Evolutionary conservation across 164 flowering plant genomes (phyloP).

Genomic region (Protea cynaroides): DNA sequence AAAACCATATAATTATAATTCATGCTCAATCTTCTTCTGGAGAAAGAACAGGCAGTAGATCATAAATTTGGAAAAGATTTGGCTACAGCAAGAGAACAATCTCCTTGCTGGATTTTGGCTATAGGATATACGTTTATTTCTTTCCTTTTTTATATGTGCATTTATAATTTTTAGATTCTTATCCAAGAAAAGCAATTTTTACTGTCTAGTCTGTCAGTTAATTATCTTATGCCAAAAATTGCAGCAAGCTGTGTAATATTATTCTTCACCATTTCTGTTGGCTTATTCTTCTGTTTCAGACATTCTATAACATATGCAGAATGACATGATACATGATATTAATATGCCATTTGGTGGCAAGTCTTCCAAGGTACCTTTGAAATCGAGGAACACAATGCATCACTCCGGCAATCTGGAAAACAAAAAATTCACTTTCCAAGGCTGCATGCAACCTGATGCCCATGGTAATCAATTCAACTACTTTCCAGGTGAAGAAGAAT

Average conservation of each 20-base stretch:
- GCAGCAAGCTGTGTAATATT: neutral
- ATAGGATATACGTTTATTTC: neutral
- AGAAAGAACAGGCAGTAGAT: neutral
- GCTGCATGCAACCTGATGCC: slow-evolving; percentile 18
- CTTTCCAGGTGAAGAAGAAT: slow-evolving; percentile 19
- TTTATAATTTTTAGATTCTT: neutral
- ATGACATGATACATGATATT: slow-evolving; percentile 30
- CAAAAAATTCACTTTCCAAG: slow-evolving; percentile 12
- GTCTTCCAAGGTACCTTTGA: slow-evolving; percentile 20
- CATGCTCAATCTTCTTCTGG: neutral
- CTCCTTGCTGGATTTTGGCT: neutral
- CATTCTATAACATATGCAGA: slow-evolving; percentile 31
- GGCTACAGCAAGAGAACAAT: too few species aligned
- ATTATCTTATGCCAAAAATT: neutral
- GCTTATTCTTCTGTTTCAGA: neutral
- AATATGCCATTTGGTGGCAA: slow-evolving; percentile 21
- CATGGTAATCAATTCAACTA: slow-evolving; percentile 8
- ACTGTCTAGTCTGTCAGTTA: neutral
- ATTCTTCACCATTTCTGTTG: neutral
- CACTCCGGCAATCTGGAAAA: slow-evolving; percentile 16
- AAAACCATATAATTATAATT: neutral
- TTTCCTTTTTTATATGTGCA: neutral
- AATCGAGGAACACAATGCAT: slow-evolving; percentile 15
- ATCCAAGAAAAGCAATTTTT: neutral
- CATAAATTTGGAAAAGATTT: neutral